Conservation (phyloP, 176 grass and related monocot genomes). For the Triticum turgidum region DNA sequence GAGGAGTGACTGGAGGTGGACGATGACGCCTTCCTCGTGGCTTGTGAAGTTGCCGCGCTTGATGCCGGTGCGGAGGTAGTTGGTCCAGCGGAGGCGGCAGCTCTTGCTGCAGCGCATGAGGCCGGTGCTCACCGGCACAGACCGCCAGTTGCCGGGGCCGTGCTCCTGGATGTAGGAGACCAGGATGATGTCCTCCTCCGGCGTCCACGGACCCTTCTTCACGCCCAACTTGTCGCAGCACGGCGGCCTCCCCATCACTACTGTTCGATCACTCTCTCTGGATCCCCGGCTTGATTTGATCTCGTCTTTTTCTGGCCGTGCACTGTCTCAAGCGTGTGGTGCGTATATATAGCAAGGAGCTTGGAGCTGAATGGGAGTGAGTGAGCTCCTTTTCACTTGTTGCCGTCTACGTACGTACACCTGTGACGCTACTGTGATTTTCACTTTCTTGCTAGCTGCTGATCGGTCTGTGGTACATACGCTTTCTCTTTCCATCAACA, state of each 20-base stretch:
- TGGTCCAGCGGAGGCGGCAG: slow-evolving; percentile 89
- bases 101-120: slow-evolving; percentile 92
- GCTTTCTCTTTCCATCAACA: slow-evolving; percentile 18
- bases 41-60: slow-evolving; percentile 75
- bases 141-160: slow-evolving; percentile 83
- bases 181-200: slow-evolving; percentile 85
- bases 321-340: neutral
- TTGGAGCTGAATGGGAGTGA: neutral
- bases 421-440: slow-evolving; percentile 7
- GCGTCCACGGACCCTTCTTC: slow-evolving; percentile 93
- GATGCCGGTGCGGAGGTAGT: slow-evolving; percentile 84
- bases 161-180: slow-evolving; percentile 88
- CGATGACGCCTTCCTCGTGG: slow-evolving; percentile 73
- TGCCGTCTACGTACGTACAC: neutral
- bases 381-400: slow-evolving; percentile 15
- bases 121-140: slow-evolving; percentile 69
- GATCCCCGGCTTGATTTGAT: neutral
- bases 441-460: slow-evolving; percentile 11
- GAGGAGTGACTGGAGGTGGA: slow-evolving; percentile 80
- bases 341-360: neutral
- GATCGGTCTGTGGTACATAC: neutral
- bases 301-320: neutral
- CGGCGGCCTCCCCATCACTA: slow-evolving; percentile 67
- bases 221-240: slow-evolving; percentile 77
- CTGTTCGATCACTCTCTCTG: neutral